phyloP scores from a whole-genome alignment of 1,284 basidiomycete species.

The Volvariella surrecta region DNA sequence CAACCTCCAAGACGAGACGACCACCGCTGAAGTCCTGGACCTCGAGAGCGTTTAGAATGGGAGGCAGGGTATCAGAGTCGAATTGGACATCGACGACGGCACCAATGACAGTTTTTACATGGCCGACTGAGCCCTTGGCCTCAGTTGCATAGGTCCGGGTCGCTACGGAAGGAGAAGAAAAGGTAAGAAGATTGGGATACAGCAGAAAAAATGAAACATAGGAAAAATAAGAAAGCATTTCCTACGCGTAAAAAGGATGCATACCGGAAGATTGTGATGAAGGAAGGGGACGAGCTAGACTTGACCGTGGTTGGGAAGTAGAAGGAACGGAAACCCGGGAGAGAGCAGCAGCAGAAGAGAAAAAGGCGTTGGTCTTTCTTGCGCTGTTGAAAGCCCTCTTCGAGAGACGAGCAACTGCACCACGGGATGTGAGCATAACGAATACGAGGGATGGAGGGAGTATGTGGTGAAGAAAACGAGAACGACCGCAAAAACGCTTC shows the following conservation, averaged over 20 bases:
- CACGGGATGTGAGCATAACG: conserved; percentile 75
- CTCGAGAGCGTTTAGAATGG: conserved; percentile 97
- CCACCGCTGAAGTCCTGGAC: conserved; percentile 90
- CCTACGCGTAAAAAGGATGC: conserved; percentile 16
- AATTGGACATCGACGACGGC: conserved; percentile 99
- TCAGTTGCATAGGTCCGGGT: conserved; percentile 90
- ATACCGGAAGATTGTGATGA: conserved; percentile 33
- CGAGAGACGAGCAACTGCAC: conserved; percentile 71
- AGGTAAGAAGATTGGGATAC: conserved; percentile 14
- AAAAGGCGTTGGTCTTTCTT: conserved; percentile 68
- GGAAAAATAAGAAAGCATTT: conserved; percentile 10
- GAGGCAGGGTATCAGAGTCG: conserved; percentile 83
- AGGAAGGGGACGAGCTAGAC: conserved; percentile 31
- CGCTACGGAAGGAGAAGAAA: conserved; percentile 22
- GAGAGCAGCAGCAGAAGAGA: conserved; percentile 59
- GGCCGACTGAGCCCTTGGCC: conserved; percentile 61
- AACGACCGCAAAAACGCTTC: conserved; percentile 14
- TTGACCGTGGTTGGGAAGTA: conserved; percentile 28
- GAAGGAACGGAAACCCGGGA: conserved; percentile 35
- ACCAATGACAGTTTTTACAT: conserved; percentile 94
- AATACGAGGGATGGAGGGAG: conserved; percentile 17
- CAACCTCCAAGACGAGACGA: conserved; percentile 93
- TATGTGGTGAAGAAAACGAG: conserved; percentile 14
- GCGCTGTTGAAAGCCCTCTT: conserved; percentile 70
- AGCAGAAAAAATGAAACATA: conserved; percentile 6